These are phyloP conservation scores for Plectranthus barbatus DNA, from an alignment of 257 asterid species.

Conservation along the genomic window DNA sequence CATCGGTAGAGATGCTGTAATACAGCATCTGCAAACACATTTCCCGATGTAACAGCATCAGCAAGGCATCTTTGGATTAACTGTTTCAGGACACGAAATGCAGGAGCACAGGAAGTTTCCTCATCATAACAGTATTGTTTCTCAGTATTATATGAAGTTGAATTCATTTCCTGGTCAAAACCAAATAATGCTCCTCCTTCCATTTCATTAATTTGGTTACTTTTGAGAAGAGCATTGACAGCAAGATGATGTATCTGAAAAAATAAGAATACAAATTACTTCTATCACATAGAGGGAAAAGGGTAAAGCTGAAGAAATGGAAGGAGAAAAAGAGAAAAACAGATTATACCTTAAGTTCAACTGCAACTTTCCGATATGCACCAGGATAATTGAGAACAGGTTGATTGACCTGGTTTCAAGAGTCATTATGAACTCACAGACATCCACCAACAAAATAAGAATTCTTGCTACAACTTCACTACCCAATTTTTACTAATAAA, in stretches of 20 bases:
- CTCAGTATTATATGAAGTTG: conserved; percentile 35
- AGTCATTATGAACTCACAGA: conserved; percentile 22
- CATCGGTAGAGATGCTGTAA: conserved; percentile 91
- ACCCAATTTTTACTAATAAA: neutral
- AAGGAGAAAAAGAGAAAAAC: conserved; percentile 4
- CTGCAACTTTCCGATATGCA: conserved; percentile 88
- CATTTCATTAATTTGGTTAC: conserved; percentile 96
- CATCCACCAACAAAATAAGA: neutral
- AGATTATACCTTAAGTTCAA: conserved; percentile 78
- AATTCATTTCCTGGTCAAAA: conserved; percentile 62
- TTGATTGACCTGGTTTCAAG: conserved; percentile 63
- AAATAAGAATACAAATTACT: conserved; percentile 6
- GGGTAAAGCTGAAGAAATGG: neutral
- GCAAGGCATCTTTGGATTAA: conserved; percentile 89
- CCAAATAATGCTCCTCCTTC: conserved; percentile 97
- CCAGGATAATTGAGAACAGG: conserved; percentile 85
- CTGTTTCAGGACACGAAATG: conserved; percentile 90
- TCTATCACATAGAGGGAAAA: conserved; percentile 2
- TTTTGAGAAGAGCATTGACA: conserved; percentile 89
- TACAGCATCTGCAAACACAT: conserved; percentile 84
- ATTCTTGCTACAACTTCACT: neutral
- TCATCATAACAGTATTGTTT: conserved; percentile 67
- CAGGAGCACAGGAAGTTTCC: conserved; percentile 76
- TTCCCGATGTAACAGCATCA: conserved; percentile 91
- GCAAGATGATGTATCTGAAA: conserved; percentile 87